Base-by-base conservation (phyloP, 768 basidiomycete genomes). In the Baorangia bicolor region DNA sequence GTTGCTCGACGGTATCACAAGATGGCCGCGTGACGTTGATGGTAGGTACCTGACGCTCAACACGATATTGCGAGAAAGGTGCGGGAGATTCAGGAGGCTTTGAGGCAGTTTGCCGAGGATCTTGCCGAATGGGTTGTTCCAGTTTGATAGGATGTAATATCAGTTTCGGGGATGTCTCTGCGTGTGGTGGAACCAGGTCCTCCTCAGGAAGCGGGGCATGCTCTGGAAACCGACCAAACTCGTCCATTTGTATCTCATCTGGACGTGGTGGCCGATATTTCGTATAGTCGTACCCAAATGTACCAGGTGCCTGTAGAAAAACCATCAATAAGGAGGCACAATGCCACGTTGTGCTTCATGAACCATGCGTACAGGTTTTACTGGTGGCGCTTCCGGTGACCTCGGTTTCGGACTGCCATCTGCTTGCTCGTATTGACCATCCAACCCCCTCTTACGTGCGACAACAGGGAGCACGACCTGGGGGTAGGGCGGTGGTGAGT, bases 391-490 rank as follows among this genome's bases (percentile, higher is more conserved):
- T n/a, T 73, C 73, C 8, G 67, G 63, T 59, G 73, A 74, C 71
- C 72, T 83, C 30, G 81, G 79, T 62, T 79, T 78, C 21, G 85
- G 80, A 60, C 82, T 85, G n/a, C 90, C 90, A 64, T 85, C 82
- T 10, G 80, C 85, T 42, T 80, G 78, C 57, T 86, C 80, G 64
- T 88, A 91, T 55, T 85, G 79, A 38, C 79, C 83, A 54, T 89
- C 83, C 44, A 94, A 68, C 9, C 91, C 90, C 64, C 84, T 88
- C 75, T 92, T 91, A 54, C 89, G 80, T 9, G 91, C 90, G 13
- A 94, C 90, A 6, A 88, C 90, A 25, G 92, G 92, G 13, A 93
- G 75, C 2, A 94, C 87, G 37, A 92, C 90, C 90, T 92, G 59
- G 4, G 40, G 49, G 42, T 25, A 20, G 54, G 39, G n/a, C 28